Conservation (phyloP, 768 basidiomycete species). For the Termitomyces sp. region DNA sequence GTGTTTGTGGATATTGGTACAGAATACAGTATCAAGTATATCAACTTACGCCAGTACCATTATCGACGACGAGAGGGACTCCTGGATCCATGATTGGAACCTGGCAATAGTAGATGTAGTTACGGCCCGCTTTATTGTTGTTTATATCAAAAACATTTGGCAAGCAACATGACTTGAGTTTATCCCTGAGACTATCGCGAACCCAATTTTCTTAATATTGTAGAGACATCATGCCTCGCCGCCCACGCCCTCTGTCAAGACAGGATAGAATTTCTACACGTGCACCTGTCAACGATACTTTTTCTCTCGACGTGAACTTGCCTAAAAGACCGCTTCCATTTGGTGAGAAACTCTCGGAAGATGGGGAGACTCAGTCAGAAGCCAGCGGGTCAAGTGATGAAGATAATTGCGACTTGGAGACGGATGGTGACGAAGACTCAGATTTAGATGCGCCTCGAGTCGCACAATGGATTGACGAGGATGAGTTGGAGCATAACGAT, state of each 20-base stretch:
- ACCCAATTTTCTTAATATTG: background rate
- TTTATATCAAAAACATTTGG: background rate
- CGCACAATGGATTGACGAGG: conserved; percentile 56
- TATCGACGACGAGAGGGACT: conserved; percentile 74
- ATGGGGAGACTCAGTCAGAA: background rate
- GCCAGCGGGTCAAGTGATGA: conserved; percentile 13
- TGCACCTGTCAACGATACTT: background rate
- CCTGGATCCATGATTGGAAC: conserved; percentile 34
- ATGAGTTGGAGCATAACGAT: conserved; percentile 31
- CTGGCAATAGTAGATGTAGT: background rate
- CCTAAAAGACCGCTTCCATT: conserved; percentile 7
- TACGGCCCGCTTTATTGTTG: background rate
- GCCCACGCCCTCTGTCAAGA: conserved; percentile 27
- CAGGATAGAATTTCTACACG: conserved; percentile 3
- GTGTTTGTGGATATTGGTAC: conserved; percentile 3
- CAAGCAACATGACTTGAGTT: background rate
- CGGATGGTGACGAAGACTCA: conserved; percentile 18
- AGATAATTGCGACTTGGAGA: conserved; percentile 16
- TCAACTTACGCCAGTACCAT: conserved; percentile 76
- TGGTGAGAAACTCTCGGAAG: conserved; percentile 4
- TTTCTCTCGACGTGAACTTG: conserved; percentile 8
- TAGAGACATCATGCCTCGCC: conserved; percentile 26
- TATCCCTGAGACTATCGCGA: background rate
- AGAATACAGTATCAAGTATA: background rate
- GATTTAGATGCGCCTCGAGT: conserved; percentile 51